phyloP scores from a whole-genome alignment of 106 monocot genomes.

The Iris macrosiphon region DNA sequence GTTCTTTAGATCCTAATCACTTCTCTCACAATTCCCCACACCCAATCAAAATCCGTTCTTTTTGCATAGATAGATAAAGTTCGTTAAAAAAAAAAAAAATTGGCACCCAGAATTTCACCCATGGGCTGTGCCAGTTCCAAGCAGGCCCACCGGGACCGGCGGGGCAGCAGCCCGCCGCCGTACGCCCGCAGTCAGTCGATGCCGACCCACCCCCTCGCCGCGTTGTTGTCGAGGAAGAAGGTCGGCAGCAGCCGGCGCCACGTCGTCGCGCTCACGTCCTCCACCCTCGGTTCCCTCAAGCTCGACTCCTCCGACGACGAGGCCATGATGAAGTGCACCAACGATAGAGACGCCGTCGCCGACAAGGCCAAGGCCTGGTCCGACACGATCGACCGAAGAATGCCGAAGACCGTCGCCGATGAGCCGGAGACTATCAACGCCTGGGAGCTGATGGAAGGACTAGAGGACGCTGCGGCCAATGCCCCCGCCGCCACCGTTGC shows the following conservation, averaged over 20 bases:
- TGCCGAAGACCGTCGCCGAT: constrained; percentile 16
- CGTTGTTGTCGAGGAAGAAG: background rate
- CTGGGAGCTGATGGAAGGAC: constrained; percentile 71
- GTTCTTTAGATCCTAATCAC: too few relatives aligned
- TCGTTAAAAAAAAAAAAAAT: too few relatives aligned
- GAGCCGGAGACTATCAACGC: constrained; percentile 59
- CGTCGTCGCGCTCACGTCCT: constrained; percentile 48
- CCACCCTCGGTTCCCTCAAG: constrained; percentile 54
- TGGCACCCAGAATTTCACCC: background rate
- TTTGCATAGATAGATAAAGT: background rate
- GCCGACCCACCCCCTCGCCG: constrained; percentile 16
- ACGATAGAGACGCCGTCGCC: background rate
- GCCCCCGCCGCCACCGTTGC: background rate
- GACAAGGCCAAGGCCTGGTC: constrained; percentile 16
- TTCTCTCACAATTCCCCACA: too few relatives aligned
- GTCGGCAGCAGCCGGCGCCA: constrained; percentile 16
- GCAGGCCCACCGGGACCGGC: constrained; percentile 27
- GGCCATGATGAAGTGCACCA: background rate
- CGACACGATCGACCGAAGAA: constrained; percentile 17
- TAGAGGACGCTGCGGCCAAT: constrained; percentile 30
- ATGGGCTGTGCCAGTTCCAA: constrained; percentile 81
- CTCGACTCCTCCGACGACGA: constrained; percentile 12
- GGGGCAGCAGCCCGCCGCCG: constrained; percentile 6
- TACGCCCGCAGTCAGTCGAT: constrained; percentile 32
- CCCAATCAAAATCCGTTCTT: background rate